Base-by-base conservation (phyloP, 805 yeast genomes). In the Wickerhamomyces ciferrii region DNA sequence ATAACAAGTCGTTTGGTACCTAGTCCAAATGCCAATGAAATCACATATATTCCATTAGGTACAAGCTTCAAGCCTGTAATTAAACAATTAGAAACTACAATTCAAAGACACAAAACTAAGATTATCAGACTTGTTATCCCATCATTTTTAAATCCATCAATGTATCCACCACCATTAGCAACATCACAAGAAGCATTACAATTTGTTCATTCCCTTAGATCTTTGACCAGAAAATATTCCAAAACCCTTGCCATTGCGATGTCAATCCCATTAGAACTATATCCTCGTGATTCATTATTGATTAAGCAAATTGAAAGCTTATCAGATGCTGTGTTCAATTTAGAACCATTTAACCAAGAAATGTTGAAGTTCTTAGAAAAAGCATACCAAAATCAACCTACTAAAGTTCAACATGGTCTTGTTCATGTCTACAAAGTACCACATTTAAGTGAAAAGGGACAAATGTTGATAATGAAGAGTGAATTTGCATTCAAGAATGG, bases 401-500 rank as follows among this genome's bases (percentile, higher is more conserved):
- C 80, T 17, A 85, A 84, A 59, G 76, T 86, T 24, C 90, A 84
- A 54, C 97, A 91, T 58, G 99, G 98, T 0, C 74, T 90, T 44
- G 76, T 92, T 38, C 87, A 92, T 59, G 70, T 94, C 2, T 62
- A 76, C 46, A 87, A 87, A 55, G 58, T 91, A 9, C 94, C 96
- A 0, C 71, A 78, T 2, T 66, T 88, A 32, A 79, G 88, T 46
- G 90, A 83, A 42, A 63, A 81, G 20, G 98, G 99, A 1, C 72
- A 79, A 55, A 91, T 90, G 96, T 78, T 79, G 52, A 76, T 80
- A 1, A 77, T 81, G 47, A 72, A 73, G 48, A 83, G 86, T 48
- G 97, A 91, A 65, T 84, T 78, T 63, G 89, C 96, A 5, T 92
- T 91, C 68, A 83, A 83, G 59, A 87, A 89, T 53, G 92, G 96